Conservation (phyloP, 306 rosid species). For the Rosa rugosa region DNA sequence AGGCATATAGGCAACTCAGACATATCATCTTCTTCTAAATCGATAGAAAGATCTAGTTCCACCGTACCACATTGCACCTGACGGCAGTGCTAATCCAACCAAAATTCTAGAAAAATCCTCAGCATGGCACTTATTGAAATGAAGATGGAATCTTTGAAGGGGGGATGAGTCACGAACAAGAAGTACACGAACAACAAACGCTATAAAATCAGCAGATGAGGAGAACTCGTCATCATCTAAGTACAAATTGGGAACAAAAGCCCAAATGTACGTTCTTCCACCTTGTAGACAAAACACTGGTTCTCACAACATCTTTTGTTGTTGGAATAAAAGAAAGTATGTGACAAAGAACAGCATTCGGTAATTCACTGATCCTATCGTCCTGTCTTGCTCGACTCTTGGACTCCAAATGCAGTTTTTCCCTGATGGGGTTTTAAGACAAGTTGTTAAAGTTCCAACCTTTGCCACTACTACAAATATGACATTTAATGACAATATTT, state of each 20-base stretch:
- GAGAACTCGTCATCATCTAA: not conserved
- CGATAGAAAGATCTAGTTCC: not conserved
- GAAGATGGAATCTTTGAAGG: not conserved
- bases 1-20: not conserved
- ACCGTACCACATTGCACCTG: not conserved
- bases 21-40: not conserved
- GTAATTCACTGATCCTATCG: not conserved
- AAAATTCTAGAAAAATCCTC: not conserved
- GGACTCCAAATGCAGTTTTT: not conserved
- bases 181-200: slow-evolving; percentile 1
- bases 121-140: not conserved
- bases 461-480: too few species aligned
- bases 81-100: slow-evolving; percentile 3
- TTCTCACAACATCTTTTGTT: not conserved
- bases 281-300: not conserved
- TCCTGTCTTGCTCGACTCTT: not conserved
- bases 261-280: slow-evolving; percentile 1
- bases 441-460: not conserved
- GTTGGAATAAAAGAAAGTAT: slow-evolving; percentile 4
- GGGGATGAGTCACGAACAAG: not conserved
- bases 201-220: not conserved
- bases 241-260: not conserved
- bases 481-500: too few species aligned
- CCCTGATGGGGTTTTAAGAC: not conserved
- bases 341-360: not conserved